Evolutionary conservation across 2,329 filamentous ascomycete species (phyloP).

Genomic region (Teratosphaeria zuluensis): DNA sequence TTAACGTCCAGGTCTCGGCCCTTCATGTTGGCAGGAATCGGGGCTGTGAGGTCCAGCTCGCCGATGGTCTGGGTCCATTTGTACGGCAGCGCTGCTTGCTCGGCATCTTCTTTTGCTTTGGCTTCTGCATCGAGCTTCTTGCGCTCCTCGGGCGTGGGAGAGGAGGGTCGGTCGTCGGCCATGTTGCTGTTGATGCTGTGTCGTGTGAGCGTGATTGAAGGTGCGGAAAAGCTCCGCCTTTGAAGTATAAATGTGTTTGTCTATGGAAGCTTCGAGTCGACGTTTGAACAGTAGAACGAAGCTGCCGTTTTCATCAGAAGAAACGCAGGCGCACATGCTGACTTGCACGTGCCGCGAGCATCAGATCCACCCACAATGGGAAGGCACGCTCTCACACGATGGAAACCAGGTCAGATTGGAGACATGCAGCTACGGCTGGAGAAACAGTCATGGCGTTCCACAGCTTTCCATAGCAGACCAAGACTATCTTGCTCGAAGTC

Average conservation of each 20-base stretch:
- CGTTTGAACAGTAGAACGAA: not conserved
- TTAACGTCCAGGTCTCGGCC: constrained; percentile 74
- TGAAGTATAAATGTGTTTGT: not conserved
- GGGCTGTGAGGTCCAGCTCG: constrained; percentile 72
- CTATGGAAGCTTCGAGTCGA: not conserved
- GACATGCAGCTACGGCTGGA: too few relatives aligned
- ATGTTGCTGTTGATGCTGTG: constrained; percentile 6
- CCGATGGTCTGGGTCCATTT: constrained; percentile 92
- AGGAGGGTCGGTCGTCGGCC: constrained; percentile 24
- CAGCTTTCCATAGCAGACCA: not conserved
- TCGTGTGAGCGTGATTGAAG: not conserved
- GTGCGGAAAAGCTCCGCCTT: constrained; percentile 5
- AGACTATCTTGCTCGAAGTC: not conserved
- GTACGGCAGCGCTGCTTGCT: constrained; percentile 89
- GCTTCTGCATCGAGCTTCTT: constrained; percentile 47
- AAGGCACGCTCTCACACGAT: not conserved
- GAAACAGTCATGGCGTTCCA: too few relatives aligned
- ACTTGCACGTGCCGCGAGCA: not conserved
- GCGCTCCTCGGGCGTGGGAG: constrained; percentile 45
- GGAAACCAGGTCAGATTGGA: too few relatives aligned
- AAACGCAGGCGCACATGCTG: not conserved
- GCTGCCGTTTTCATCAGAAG: not conserved
- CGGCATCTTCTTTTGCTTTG: constrained; percentile 65
- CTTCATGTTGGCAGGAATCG: constrained; percentile 74
- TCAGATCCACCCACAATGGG: not conserved